Base-by-base conservation (phyloP, 805 yeast genomes). In the Torulaspora indica region DNA sequence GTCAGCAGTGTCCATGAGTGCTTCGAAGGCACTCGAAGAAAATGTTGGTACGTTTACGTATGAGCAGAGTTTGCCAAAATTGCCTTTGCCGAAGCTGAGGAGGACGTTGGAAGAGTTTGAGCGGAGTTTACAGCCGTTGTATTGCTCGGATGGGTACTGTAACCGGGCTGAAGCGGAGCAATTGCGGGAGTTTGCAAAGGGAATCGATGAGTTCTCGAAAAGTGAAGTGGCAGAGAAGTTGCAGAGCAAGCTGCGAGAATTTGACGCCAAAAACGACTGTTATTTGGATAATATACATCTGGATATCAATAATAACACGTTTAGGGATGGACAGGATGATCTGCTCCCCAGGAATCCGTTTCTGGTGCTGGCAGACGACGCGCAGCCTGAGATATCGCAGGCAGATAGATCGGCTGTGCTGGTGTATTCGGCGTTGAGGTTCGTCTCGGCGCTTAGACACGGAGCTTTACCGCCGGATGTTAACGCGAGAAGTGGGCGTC, bases 331-430 rank as follows among this genome's bases (percentile, higher is more conserved):
- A 23, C 70, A 80, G 39, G 84, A 85, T 15, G 83, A 80, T 50
- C 76, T 81, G 1, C 66, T 85, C 34, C 95, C 95, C 4, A 69
- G 91, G 48, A 85, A 84, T 58, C 95, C 95, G 1, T 84, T 82
- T 55, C 71, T 85, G 51, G 76, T 85, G 8, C 62, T 85, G 13
- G 88, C 83, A 51, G 83, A 83, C 57, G 95, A 85, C 51, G 90
- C 91, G 1, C 71, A 78, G 49, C 72, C 78, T 13, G 75, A 74
- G 46, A 73, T 87, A 12, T 69, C 76, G 40, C 95, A 85, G 64
- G 69, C 78, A 8, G 82, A 79, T 49, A 62, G 91, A 29, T 81
- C 90, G 7, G 79, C 90, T 2, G 80, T 76, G 22, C 64, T 85
- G 49, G 72, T 82, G 22, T 75, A 78, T 42, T 81, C 89, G 4